Evolutionary conservation across 2,329 filamentous ascomycete species (phyloP).

Genomic region (Helotiales sp.): DNA sequence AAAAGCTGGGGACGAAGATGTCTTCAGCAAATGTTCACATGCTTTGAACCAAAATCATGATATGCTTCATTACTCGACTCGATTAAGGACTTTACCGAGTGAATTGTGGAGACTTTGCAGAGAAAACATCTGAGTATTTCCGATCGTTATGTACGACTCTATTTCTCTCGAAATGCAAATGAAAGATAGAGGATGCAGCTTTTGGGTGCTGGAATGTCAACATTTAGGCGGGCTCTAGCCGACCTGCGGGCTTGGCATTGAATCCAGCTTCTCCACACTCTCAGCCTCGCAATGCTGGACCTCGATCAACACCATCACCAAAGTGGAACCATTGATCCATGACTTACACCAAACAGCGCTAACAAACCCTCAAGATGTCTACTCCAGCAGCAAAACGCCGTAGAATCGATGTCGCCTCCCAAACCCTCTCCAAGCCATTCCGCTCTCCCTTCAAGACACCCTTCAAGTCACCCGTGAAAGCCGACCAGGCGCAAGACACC

Average conservation of each 20-base stretch:
- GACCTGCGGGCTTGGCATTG: not conserved
- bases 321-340: constrained; percentile 33
- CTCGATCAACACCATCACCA: constrained; percentile 11
- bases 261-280: constrained; percentile 7
- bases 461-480: constrained; percentile 34
- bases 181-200: too few relatives aligned
- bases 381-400: constrained; percentile 65
- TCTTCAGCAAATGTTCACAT: too few relatives aligned
- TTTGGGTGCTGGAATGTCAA: too few relatives aligned
- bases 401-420: constrained; percentile 60
- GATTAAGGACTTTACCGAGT: too few relatives aligned
- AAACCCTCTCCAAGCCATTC: constrained; percentile 72
- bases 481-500: constrained; percentile 6
- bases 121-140: too few relatives aligned
- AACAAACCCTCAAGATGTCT: constrained; percentile 47
- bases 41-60: too few relatives aligned
- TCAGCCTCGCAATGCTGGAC: constrained; percentile 9
- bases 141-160: too few relatives aligned
- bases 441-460: constrained; percentile 68
- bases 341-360: constrained; percentile 38
- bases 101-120: too few relatives aligned
- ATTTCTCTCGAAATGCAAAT: too few relatives aligned
- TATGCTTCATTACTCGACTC: too few relatives aligned
- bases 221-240: too few relatives aligned
- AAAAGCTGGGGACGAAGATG: too few relatives aligned